phyloP scores from a whole-genome alignment of 192 early-diverging fungal species.

The Mortierella alpina region DNA sequence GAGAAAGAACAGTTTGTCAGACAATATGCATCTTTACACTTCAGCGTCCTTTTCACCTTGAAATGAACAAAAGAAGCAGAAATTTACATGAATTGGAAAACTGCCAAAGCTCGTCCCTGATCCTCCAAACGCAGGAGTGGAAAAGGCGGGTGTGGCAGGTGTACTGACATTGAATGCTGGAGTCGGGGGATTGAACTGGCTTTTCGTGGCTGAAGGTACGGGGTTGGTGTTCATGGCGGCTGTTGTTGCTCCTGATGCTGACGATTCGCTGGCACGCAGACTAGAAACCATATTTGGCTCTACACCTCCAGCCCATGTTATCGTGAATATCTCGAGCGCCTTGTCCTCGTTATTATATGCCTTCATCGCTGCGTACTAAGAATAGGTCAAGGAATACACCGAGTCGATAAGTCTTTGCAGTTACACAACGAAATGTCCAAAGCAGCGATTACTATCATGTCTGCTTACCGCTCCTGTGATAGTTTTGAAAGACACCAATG shows the following conservation, averaged over 20 bases:
- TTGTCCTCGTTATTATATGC: slow-evolving; percentile 46
- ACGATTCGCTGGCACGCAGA: slow-evolving; percentile 32
- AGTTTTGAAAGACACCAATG: slow-evolving; percentile 57
- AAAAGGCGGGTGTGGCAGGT: slow-evolving; percentile 18
- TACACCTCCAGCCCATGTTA: slow-evolving; percentile 59
- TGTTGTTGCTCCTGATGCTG: slow-evolving; percentile 9
- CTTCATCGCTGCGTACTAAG: slow-evolving; percentile 54
- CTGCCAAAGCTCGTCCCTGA: slow-evolving; percentile 10
- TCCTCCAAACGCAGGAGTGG: slow-evolving; percentile 15
- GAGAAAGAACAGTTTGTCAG: neutral
- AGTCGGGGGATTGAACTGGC: neutral
- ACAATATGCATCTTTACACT: neutral
- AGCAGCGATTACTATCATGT: too few species aligned
- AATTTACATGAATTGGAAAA: slow-evolving; percentile 25
- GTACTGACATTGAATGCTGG: slow-evolving; percentile 28
- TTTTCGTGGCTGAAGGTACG: slow-evolving; percentile 1
- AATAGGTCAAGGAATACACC: neutral
- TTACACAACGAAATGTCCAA: neutral
- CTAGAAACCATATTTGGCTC: slow-evolving; percentile 53
- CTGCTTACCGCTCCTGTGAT: slow-evolving; percentile 60
- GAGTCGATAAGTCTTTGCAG: neutral
- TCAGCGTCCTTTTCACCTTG: neutral
- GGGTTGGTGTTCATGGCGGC: slow-evolving; percentile 2
- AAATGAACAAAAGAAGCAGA: too few species aligned
- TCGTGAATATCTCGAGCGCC: slow-evolving; percentile 44